phyloP scores from a whole-genome alignment of 1,284 basidiomycete genomes.

The Leccinum solheimii region DNA sequence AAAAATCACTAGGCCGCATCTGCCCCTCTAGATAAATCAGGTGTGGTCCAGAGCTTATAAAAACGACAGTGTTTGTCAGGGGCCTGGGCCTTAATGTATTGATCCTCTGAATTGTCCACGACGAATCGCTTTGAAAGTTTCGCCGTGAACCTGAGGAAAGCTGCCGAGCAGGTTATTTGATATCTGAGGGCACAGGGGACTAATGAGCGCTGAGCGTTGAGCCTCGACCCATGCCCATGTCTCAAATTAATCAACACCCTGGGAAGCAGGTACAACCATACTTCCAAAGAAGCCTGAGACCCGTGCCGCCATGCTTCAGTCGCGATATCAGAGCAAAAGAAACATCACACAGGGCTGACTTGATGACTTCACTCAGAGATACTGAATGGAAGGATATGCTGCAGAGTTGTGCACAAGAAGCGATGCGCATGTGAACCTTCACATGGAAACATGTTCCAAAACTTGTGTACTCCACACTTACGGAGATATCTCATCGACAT shows the following conservation, averaged over 20 bases:
- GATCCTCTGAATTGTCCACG: neutral
- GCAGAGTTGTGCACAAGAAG: neutral
- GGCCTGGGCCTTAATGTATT: neutral
- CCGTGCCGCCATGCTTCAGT: neutral
- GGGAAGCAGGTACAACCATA: neutral
- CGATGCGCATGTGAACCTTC: neutral
- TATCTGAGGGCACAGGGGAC: neutral
- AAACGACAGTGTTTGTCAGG: neutral
- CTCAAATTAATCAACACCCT: neutral
- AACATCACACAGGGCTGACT: neutral
- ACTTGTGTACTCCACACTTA: neutral
- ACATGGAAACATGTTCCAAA: neutral
- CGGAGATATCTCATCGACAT: neutral
- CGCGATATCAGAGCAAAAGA: neutral
- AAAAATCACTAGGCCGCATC: neutral
- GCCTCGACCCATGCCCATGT: neutral
- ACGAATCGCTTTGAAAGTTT: neutral
- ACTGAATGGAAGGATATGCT: neutral
- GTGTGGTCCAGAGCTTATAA: neutral
- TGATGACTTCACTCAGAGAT: neutral
- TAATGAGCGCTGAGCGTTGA: neutral
- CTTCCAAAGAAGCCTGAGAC: neutral
- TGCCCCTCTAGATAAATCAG: neutral
- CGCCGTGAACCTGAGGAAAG: neutral
- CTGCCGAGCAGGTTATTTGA: neutral